Evolutionary conservation across 164 flowering plant genomes (phyloP), one percentile per base, ranked within the genome.

Genomic region (Protea cynaroides): DNA sequence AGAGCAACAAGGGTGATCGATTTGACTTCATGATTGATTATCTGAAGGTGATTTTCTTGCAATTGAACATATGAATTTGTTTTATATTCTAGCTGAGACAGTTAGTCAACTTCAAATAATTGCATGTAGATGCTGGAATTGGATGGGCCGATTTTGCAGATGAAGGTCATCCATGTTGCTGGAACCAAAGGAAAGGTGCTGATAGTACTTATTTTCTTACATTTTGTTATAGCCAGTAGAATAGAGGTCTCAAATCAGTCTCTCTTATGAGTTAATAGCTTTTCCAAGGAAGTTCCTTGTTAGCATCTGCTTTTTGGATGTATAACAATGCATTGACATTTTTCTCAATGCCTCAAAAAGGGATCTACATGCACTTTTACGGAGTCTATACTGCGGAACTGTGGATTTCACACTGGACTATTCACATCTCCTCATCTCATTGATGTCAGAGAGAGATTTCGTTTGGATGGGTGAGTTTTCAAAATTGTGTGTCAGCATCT

Each of bases 351-450:
- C 18, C 60, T 64, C 55, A 40, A 66, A 66, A 56, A 91, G 99
- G 99, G 99, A 61, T 95, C 99, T n/a, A 95, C 99, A 25, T 95
- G 97, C 73, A 80, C 89, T 11, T 91, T 92, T 73, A 62, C 86
- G 0, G 99, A 95, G 71, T 88, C 97, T 40, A 95, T 95, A 66
- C 71, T 95, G 40, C 92, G 97, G 22, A 78, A 85, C 71, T 95
- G 92, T 83, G 99, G 99, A 18, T 89, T 95, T 70, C 90, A 47
- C 61, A 95, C 99, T 34, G 97, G 99, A 21, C 90, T 95, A 66
- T 92, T 95, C 79, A 95, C 97, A 11, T 89, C 97, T 71, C 99
- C 99, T 66, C 99, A 89, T 75, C 89, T 95, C 73, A 92, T 95
- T 76, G 99, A 95, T 74, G 77, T 95, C 46, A 80, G 97, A 52